A percentile compares a stretch with the other conserved stretches of the same genome.
Evolutionary conservation across 768 basidiomycete species (phyloP).

Genomic region (Mycena albidolilacea): DNA sequence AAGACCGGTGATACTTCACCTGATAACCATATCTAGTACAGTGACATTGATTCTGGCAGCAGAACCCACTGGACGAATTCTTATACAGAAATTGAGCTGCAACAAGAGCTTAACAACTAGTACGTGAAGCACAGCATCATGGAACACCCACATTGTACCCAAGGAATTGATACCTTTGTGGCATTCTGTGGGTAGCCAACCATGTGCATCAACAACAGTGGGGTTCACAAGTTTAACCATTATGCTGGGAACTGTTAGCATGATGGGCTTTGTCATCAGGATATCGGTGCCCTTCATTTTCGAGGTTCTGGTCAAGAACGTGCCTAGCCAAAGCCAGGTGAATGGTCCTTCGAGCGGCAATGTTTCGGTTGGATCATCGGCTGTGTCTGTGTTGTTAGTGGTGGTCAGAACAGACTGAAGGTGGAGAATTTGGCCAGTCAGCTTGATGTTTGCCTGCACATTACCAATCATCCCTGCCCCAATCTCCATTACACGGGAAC

Average conservation of each 20-base stretch:
- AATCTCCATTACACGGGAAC: not conserved
- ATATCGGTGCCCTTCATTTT: slow-evolving; percentile 6
- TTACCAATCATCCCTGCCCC: not conserved
- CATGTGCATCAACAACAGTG: not conserved
- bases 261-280: not conserved
- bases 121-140: not conserved
- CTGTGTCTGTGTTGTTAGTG: not conserved
- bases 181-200: not conserved
- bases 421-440: not conserved
- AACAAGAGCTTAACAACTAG: not conserved
- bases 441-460: not conserved
- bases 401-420: not conserved
- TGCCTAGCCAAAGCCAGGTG: slow-evolving; percentile 1
- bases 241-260: not conserved
- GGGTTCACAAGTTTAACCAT: not conserved
- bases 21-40: not conserved
- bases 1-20: not conserved
- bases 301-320: not conserved
- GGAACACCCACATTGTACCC: not conserved
- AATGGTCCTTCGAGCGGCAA: not conserved
- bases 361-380: not conserved
- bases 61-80: not conserved
- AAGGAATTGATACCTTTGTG: not conserved
- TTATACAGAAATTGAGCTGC: slow-evolving; percentile 4
- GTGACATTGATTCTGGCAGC: not conserved